These are phyloP conservation scores for Suillus weaverae DNA, from an alignment of 768 basidiomycete species.

Conservation along the genomic window DNA sequence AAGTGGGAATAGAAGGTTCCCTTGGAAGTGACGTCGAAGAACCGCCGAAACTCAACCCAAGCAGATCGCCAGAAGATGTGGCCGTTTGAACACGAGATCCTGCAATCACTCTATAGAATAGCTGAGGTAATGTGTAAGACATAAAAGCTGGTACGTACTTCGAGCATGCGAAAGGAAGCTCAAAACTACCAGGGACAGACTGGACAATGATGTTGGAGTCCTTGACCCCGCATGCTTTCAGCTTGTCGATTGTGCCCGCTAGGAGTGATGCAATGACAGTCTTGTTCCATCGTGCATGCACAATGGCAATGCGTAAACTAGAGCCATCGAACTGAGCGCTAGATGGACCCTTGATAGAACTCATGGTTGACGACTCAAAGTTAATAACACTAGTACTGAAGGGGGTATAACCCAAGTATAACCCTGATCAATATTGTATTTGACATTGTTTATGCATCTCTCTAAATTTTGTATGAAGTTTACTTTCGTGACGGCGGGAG, in stretches of 20 bases:
- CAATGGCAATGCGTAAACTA: slow-evolving; percentile 80
- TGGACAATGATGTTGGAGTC: slow-evolving; percentile 87
- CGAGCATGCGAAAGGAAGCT: slow-evolving; percentile 84
- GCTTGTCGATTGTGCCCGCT: slow-evolving; percentile 72
- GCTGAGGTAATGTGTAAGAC: slow-evolving; percentile 10
- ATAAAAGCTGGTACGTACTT: slow-evolving; percentile 49
- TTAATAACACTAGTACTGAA: no score
- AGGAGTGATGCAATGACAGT: slow-evolving; percentile 83
- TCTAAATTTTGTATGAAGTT: neutral
- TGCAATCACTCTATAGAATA: slow-evolving; percentile 69
- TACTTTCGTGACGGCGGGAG: neutral
- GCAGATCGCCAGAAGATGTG: slow-evolving; percentile 77
- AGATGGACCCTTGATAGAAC: slow-evolving; percentile 76
- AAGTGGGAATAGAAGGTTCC: slow-evolving; percentile 53
- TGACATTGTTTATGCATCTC: slow-evolving; percentile 3
- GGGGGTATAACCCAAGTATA: no score
- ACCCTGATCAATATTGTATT: neutral
- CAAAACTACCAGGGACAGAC: slow-evolving; percentile 93
- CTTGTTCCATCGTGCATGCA: slow-evolving; percentile 97
- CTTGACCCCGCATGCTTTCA: slow-evolving; percentile 85
- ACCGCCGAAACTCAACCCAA: slow-evolving; percentile 50
- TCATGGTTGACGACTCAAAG: slow-evolving; percentile 17
- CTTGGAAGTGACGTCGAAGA: slow-evolving; percentile 39
- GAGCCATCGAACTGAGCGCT: slow-evolving; percentile 74
- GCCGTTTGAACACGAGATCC: slow-evolving; percentile 82